Evolutionary conservation across 2,329 filamentous ascomycete species (phyloP), one percentile per base, ranked within the genome.

Genomic region (Stagonosporopsis tanaceti): DNA sequence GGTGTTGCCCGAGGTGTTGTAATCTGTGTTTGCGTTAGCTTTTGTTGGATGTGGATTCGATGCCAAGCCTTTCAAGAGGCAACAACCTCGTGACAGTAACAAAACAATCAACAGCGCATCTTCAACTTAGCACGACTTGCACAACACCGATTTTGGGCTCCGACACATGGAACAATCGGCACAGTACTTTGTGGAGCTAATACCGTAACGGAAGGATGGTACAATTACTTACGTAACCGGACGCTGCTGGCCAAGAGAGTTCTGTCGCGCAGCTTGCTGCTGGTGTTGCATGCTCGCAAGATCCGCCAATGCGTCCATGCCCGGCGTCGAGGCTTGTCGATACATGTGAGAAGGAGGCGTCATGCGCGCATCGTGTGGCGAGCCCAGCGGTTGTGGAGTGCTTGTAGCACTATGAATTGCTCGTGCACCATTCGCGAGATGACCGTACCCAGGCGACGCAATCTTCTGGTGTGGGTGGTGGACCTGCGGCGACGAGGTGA

Each of bases 231-330:
- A 77, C 74, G 71, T 75, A 35, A 76, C 71, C 15, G 78, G 73
- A 22, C 74, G 72, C 52, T 73, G 73, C 34, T 68, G 64, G 34
- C 60, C 60, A 22, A 70, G 68, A 6, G 71, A 67, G 50, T 65
- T 78, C 41, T 77, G 71, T 62, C 78, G 74, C 24, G 74, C 66
- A 40, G 73, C 64, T 65, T 79, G 79, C 62, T 80, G 79, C 34
- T 74, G 75, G 44, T 80, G 78, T 63, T 80, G 80, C 76, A 80
- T 79, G 7, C 77, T 77, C 44, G 79, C 79, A 53, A 81, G 72
- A 70, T 82, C 81, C 80, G 80, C 78, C 53, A 82, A 65, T 55
- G 79, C 77, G 53, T 82, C 80, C 78, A 82, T 81, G 42, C 78
- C 76, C 28, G 79, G 76, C 15, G 77, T 81, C 24, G 80, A 82